Conservation (phyloP, 2,329 filamentous ascomycete genomes). For the Penicillium hordei region DNA sequence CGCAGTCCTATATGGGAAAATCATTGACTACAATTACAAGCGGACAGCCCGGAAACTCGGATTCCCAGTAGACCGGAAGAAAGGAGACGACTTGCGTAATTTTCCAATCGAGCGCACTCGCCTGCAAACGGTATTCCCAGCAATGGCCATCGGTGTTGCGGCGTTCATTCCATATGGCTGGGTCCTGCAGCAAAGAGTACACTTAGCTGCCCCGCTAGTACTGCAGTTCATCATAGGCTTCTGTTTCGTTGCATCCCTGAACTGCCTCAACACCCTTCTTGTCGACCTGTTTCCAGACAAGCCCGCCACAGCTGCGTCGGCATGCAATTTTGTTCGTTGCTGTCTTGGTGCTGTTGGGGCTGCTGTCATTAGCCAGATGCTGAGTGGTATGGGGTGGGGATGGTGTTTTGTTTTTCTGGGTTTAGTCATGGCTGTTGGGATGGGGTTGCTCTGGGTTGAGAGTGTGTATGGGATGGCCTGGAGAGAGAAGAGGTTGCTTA, state of each 20-base stretch:
- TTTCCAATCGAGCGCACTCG: slow-evolving; percentile 44
- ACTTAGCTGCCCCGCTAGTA: slow-evolving; percentile 28
- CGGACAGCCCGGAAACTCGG: slow-evolving; percentile 15
- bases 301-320: slow-evolving; percentile 31
- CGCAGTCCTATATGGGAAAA: slow-evolving; percentile 24
- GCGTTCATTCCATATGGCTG: slow-evolving; percentile 35
- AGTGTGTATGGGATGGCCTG: slow-evolving; percentile 21
- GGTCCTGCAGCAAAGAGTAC: slow-evolving; percentile 25
- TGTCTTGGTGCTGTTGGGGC: slow-evolving; percentile 30
- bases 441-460: slow-evolving; percentile 22
- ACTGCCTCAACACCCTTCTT: slow-evolving; percentile 30
- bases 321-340: slow-evolving; percentile 33
- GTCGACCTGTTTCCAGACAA: slow-evolving; percentile 31
- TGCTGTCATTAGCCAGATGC: slow-evolving; percentile 28
- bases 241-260: slow-evolving; percentile 24
- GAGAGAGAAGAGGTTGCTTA: slow-evolving; percentile 18
- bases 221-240: slow-evolving; percentile 36
- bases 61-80: slow-evolving; percentile 23
- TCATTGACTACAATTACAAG: slow-evolving; percentile 27
- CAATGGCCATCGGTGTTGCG: slow-evolving; percentile 26
- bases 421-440: slow-evolving; percentile 11
- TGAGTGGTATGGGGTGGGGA: slow-evolving; percentile 27
- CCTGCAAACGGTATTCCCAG: slow-evolving; percentile 27
- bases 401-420: slow-evolving; percentile 33
- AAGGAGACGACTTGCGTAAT: slow-evolving; percentile 46